A percentile compares a stretch with the other conserved stretches of the same genome.
phyloP scores from a whole-genome alignment of 73 alveolate genomes.

The Blepharisma stoltei region DNA sequence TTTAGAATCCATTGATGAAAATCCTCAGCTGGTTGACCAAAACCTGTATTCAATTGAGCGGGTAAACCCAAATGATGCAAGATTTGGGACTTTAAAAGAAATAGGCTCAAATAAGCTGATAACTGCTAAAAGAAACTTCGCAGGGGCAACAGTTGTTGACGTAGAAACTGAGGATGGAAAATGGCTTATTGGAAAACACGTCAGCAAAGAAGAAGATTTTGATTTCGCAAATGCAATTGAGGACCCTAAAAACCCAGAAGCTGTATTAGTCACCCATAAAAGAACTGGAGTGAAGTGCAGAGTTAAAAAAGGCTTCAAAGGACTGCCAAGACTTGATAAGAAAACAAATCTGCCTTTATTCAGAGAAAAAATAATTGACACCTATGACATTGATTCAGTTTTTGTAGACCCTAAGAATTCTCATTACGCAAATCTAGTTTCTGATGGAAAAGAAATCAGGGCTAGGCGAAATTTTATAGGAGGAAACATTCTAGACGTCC shows the following conservation, averaged over 20 bases:
- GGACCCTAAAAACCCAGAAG: slow-evolving; percentile 23
- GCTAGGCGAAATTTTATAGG: slow-evolving; percentile 23
- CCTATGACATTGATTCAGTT: not conserved
- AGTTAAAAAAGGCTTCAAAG: slow-evolving; percentile 21
- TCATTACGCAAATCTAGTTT: slow-evolving; percentile 13
- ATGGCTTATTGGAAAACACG: slow-evolving; percentile 8
- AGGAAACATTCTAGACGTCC: slow-evolving; percentile 12
- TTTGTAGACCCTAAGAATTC: not conserved
- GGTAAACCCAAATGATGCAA: not conserved
- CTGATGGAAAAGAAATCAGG: not conserved
- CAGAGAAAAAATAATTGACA: not conserved
- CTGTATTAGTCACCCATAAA: slow-evolving; percentile 3
- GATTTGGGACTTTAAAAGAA: not conserved
- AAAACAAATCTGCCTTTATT: slow-evolving; percentile 1
- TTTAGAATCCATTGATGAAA: not conserved
- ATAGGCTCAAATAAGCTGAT: not conserved
- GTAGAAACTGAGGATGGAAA: not conserved
- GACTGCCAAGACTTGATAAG: slow-evolving; percentile 18
- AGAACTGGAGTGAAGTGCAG: not conserved
- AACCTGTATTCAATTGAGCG: not conserved
- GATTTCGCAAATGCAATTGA: slow-evolving; percentile 15
- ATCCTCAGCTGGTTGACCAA: not conserved
- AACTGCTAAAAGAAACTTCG: not conserved
- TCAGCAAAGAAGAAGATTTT: slow-evolving; percentile 17
- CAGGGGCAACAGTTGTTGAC: not conserved